A percentile compares a stretch with the other conserved stretches of the same genome.
Evolutionary conservation across 257 asterid species (phyloP).

Genomic region (Catharanthus roseus): DNA sequence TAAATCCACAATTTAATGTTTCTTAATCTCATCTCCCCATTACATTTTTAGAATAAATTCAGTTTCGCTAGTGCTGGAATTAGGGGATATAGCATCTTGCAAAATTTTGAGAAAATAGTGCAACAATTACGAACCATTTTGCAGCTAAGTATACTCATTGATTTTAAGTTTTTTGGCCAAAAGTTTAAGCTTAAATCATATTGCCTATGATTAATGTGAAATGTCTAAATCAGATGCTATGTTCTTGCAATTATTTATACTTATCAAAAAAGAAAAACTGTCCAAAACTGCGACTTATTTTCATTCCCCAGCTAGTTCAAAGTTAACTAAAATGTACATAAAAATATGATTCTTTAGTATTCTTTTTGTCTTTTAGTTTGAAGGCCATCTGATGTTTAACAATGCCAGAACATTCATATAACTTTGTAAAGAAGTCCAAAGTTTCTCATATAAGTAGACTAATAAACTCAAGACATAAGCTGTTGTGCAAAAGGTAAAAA

Average conservation of each 20-base stretch:
- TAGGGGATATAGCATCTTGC: neutral
- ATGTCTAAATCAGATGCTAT: neutral
- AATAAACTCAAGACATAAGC: too few species aligned
- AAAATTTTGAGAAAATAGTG: too few species aligned
- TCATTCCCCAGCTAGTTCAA: neutral
- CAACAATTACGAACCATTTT: too few species aligned
- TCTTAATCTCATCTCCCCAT: neutral
- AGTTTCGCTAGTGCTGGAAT: neutral
- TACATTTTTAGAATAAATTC: neutral
- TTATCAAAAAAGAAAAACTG: neutral
- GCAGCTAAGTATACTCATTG: neutral
- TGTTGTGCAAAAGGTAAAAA: neutral
- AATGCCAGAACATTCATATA: too few species aligned
- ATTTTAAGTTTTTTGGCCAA: neutral
- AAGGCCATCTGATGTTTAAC: neutral
- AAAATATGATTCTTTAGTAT: too few species aligned
- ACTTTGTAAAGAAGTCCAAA: too few species aligned
- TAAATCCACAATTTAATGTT: conserved; percentile 1
- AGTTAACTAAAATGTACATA: neutral
- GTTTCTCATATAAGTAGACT: too few species aligned
- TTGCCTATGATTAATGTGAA: too few species aligned
- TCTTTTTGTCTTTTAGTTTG: too few species aligned
- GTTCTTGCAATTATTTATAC: neutral
- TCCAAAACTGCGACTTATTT: neutral
- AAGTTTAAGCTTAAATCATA: neutral